A percentile compares a stretch with the other conserved stretches of the same genome.
Conservation (phyloP, 495 filamentous ascomycete genomes). For the Aspergillus egyptiacus region DNA sequence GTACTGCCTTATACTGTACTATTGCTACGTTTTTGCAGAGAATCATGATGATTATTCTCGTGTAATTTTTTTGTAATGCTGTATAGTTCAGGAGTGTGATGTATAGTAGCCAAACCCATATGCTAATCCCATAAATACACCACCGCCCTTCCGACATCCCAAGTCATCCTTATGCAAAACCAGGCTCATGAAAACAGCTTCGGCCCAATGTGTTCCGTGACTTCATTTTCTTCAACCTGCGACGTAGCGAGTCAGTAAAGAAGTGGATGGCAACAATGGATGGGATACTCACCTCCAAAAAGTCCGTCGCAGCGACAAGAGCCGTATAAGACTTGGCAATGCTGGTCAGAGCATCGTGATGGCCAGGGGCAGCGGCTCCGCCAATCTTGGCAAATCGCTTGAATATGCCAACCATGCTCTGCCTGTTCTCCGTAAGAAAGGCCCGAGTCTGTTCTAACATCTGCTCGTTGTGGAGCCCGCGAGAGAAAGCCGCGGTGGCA, state of each 20-base stretch:
- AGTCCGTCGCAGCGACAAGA: conserved; percentile 53
- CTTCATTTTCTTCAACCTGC: conserved; percentile 40
- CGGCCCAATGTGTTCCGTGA: conserved; percentile 26
- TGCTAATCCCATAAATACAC: conserved; percentile 15
- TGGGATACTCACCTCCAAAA: conserved; percentile 49
- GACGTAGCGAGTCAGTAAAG: conserved; percentile 9
- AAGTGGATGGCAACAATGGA: background rate
- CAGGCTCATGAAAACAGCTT: conserved; percentile 35
- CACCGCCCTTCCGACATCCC: conserved; percentile 1
- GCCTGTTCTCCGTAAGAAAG: conserved; percentile 75
- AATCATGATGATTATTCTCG: background rate
- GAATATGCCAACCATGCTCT: conserved; percentile 78
- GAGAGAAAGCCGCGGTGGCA: conserved; percentile 65
- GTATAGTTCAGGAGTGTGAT: background rate
- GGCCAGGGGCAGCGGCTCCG: conserved; percentile 33
- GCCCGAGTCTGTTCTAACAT: conserved; percentile 62
- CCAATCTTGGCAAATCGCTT: conserved; percentile 84
- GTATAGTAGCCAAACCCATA: conserved; percentile 6
- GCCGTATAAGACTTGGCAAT: conserved; percentile 57
- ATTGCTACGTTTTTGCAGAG: too few species aligned
- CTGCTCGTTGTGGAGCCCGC: conserved; percentile 74
- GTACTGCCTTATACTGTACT: background rate
- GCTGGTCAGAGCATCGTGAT: conserved; percentile 39
- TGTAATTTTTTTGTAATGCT: background rate
- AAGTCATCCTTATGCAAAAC: conserved; percentile 6